These are phyloP conservation scores for Halenospora varia DNA, from an alignment of 495 filamentous ascomycete species.

Conservation along the genomic window DNA sequence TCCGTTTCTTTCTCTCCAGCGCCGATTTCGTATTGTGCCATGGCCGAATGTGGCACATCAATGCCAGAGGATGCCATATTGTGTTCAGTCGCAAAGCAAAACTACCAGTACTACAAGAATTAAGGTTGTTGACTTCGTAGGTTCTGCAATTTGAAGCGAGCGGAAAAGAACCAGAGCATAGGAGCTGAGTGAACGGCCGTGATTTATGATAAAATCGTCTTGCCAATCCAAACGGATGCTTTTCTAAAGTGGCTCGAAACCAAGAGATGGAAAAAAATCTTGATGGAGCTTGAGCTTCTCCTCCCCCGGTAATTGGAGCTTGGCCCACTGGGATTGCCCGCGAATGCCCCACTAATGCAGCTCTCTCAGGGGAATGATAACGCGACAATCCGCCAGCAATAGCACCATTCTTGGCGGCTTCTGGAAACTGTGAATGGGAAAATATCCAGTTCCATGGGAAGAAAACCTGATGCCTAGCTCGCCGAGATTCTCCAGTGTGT, in stretches of 20 bases:
- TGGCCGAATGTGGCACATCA: not conserved
- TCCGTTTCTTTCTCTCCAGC: not conserved
- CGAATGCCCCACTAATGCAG: not conserved
- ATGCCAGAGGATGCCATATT: no score
- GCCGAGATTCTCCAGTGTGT: not conserved
- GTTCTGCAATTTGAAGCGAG: no score
- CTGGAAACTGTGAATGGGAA: not conserved
- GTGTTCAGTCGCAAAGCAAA: no score
- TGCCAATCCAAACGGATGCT: no score
- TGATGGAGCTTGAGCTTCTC: not conserved
- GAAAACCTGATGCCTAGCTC: no score
- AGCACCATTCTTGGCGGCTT: not conserved
- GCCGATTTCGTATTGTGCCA: not conserved
- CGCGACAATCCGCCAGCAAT: not conserved
- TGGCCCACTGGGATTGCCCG: not conserved
- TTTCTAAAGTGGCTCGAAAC: no score
- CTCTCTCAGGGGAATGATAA: not conserved
- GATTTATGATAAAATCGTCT: no score
- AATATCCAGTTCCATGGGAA: not conserved
- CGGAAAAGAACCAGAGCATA: no score
- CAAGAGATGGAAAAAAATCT: not conserved
- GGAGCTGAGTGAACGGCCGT: no score
- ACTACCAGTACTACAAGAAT: no score
- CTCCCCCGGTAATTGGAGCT: not conserved
- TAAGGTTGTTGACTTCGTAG: no score